phyloP scores from a whole-genome alignment of 768 basidiomycete species.

The Piloderma croceum region DNA sequence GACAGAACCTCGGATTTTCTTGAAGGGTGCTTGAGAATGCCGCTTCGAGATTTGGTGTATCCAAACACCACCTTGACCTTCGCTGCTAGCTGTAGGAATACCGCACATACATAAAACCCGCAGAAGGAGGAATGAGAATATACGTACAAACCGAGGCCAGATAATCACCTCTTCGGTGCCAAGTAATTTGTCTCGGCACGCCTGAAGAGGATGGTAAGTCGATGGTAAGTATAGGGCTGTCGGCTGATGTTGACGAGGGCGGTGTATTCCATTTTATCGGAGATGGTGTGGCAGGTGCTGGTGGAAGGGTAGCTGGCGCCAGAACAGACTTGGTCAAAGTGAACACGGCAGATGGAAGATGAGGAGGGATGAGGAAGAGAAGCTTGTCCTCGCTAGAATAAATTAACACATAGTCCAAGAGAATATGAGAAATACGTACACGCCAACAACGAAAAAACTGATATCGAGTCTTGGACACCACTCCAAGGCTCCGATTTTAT shows the following conservation, averaged over 20 bases:
- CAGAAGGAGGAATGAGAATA: constrained; percentile 2
- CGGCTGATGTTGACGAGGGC: constrained; percentile 39
- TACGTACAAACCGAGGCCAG: constrained; percentile 89
- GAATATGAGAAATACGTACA: constrained; percentile 48
- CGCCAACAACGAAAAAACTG: constrained; percentile 69
- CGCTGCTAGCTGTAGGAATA: constrained; percentile 56
- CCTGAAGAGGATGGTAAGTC: constrained; percentile 63
- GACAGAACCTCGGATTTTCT: constrained; percentile 85
- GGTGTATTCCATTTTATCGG: constrained; percentile 65
- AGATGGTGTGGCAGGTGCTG: constrained; percentile 49
- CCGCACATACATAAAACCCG: constrained; percentile 10
- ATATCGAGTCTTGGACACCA: constrained; percentile 91
- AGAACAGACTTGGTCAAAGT: constrained; percentile 57
- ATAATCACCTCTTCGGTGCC: constrained; percentile 96
- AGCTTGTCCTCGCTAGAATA: constrained; percentile 70
- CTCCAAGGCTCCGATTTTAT: constrained; percentile 77
- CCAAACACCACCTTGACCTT: constrained; percentile 80
- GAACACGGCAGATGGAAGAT: constrained; percentile 54
- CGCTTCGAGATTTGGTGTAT: constrained; percentile 92
- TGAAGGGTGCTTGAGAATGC: constrained; percentile 97
- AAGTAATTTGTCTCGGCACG: constrained; percentile 72
- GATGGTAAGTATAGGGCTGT: constrained; percentile 55
- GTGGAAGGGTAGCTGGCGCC: constrained; percentile 60
- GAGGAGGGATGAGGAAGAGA: constrained; percentile 76
- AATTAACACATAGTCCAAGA: background rate